Evolutionary conservation across 2,329 filamentous ascomycete species (phyloP).

Genomic region (Fusarium vanettenii): DNA sequence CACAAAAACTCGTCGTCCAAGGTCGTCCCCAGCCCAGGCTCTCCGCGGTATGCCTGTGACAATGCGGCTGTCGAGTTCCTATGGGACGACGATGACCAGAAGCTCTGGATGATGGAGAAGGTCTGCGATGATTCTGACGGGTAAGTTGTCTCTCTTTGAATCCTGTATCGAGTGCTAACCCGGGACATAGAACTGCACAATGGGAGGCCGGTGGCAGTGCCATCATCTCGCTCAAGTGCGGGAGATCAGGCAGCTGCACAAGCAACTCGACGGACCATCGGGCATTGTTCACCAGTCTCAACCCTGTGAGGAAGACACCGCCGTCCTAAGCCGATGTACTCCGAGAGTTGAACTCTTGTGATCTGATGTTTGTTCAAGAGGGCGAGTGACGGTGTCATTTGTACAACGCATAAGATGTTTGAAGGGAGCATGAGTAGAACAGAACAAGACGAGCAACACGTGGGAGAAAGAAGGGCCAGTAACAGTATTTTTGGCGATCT

Average conservation of each 20-base stretch:
- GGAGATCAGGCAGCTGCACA: slow-evolving; percentile 35
- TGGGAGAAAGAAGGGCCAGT: neutral
- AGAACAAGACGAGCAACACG: neutral
- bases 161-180: neutral
- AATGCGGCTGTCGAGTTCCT: slow-evolving; percentile 57
- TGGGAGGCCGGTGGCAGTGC: slow-evolving; percentile 49
- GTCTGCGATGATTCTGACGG: slow-evolving; percentile 53
- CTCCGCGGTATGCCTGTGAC: slow-evolving; percentile 57
- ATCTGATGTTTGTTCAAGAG: slow-evolving; percentile 4
- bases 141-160: slow-evolving; percentile 43
- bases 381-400: slow-evolving; percentile 10
- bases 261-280: slow-evolving; percentile 47
- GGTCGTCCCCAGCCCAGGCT: slow-evolving; percentile 36
- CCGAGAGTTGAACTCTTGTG: slow-evolving; percentile 3
- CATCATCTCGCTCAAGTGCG: slow-evolving; percentile 34
- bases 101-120: slow-evolving; percentile 58
- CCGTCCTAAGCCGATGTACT: slow-evolving; percentile 2
- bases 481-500: neutral
- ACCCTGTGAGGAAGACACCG: slow-evolving; percentile 39
- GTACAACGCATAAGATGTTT: slow-evolving; percentile 2
- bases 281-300: slow-evolving; percentile 46
- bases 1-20: slow-evolving; percentile 56
- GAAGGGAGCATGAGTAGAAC: neutral
- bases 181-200: slow-evolving; percentile 35
- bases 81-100: slow-evolving; percentile 45